Evolutionary conservation across 2,329 filamentous ascomycete genomes (phyloP), one percentile per base, ranked within the genome.

Genomic region (Trichoderma semiorbis): DNA sequence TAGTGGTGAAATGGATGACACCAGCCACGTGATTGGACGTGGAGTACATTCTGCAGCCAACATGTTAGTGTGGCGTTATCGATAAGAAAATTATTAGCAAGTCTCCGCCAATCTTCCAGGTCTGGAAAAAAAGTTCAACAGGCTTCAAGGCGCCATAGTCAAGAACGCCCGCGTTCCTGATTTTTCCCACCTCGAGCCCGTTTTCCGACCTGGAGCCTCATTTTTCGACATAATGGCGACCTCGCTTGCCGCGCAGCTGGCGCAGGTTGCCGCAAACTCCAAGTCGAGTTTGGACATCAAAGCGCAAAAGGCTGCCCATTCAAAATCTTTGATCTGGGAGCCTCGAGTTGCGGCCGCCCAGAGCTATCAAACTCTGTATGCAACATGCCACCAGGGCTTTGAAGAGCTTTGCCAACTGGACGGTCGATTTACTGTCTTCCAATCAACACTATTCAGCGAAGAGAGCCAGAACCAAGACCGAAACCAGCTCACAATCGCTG

Each of bases 261-360:
- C 95, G 85, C 91, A 93, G 80, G 95, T 99, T 80, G 93, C 95
- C 77, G 91, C 92, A 75, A 93, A 93, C 79, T 97, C 94, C 77
- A 97, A 95, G 77, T 92, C 95, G 80, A 92, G 95, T 76, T 89
- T 98, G 78, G 93, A 98, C 80, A 88, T 97, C 77, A 97, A 97
- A 83, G 93, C 95, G 78, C 94, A 98, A 84, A 95, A 94, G 82
- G 90, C 92, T 73, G 90, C 93, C 74, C 96, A 99, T 83, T 93
- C 93, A 75, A 95, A 98, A 82, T 99, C 96, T 68, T 85, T 99
- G 73, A 93, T 99, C 72, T 99, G 97, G 84, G 95, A 97, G 77
- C 88, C 93, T 73, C 90, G 91, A 79, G 87, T 95, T 76, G 96
- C 96, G 65, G 91, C 92, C 7, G 91, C 90, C 18, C 96, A 99